phyloP scores from a whole-genome alignment of 2,329 filamentous ascomycete species.

The Chaetomium globosum region DNA sequence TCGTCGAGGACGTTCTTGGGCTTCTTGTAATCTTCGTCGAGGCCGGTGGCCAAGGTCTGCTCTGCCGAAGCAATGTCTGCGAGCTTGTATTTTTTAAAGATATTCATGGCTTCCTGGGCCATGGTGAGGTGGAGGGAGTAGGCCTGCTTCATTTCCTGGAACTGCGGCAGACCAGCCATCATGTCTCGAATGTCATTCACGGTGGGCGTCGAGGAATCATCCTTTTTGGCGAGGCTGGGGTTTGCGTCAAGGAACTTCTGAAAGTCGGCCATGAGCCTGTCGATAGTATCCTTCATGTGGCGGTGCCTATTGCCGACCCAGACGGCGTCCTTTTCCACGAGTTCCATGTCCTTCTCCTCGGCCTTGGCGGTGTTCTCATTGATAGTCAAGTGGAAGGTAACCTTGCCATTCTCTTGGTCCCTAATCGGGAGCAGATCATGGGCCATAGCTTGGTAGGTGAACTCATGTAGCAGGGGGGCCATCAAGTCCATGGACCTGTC shows the following conservation, averaged over 20 bases:
- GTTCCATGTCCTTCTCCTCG: conserved; percentile 87
- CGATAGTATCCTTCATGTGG: conserved; percentile 98
- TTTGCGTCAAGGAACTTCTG: conserved; percentile 89
- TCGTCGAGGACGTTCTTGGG: conserved; percentile 87
- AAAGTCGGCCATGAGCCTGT: conserved; percentile 90
- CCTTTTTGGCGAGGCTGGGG: conserved; percentile 81
- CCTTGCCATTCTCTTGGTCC: conserved; percentile 83
- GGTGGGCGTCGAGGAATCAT: conserved; percentile 66
- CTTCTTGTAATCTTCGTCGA: conserved; percentile 90
- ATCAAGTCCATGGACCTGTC: conserved; percentile 92
- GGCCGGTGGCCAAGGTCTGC: conserved; percentile 85
- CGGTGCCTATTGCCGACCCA: conserved; percentile 94
- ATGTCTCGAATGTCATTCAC: conserved; percentile 95
- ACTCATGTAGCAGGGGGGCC: conserved; percentile 88
- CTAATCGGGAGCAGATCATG: conserved; percentile 88
- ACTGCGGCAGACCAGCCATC: conserved; percentile 91
- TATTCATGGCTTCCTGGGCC: conserved; percentile 96
- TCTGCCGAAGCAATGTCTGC: conserved; percentile 85
- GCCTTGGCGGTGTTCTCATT: conserved; percentile 72
- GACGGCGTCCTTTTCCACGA: conserved; percentile 86
- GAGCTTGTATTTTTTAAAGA: conserved; percentile 82
- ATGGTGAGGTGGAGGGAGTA: conserved; percentile 94
- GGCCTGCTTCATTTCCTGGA: conserved; percentile 91
- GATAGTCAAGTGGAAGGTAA: conserved; percentile 78
- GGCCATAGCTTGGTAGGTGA: conserved; percentile 98